Evolutionary conservation across 352 stramenopile species (phyloP).

Genomic region (Pythium periplocum): DNA sequence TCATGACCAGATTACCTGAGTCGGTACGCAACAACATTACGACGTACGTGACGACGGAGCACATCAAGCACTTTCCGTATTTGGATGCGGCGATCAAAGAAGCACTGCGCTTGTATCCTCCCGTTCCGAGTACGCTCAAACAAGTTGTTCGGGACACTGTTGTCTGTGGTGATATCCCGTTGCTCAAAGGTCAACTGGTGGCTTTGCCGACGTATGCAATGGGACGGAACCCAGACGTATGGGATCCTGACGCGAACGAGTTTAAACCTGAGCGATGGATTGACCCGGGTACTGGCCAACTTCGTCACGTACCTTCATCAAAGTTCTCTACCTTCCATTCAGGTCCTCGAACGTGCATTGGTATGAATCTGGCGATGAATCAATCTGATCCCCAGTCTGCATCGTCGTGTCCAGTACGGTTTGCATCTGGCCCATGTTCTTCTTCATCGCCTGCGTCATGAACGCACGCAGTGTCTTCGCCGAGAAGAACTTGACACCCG

Average conservation of each 20-base stretch:
- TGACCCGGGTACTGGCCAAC: conserved; percentile 4
- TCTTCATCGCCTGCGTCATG: conserved; percentile 2
- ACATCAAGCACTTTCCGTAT: conserved; percentile 44
- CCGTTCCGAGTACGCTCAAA: conserved; percentile 54
- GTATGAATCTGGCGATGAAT: conserved; percentile 1
- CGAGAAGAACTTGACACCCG: conserved; percentile 26
- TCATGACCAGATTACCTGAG: conserved; percentile 10
- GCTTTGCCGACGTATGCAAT: conserved; percentile 27
- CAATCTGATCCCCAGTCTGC: background rate
- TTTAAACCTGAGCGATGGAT: conserved; percentile 52
- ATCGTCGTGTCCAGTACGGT: conserved; percentile 6
- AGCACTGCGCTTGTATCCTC: conserved; percentile 51
- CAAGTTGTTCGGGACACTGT: conserved; percentile 47
- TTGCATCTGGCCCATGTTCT: conserved; percentile 14
- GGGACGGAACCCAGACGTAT: conserved; percentile 19
- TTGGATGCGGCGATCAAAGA: conserved; percentile 47
- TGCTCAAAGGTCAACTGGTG: conserved; percentile 17
- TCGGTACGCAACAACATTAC: conserved; percentile 2
- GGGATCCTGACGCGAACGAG: conserved; percentile 36
- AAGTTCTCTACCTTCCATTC: no score
- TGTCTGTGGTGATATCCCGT: conserved; percentile 18
- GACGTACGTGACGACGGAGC: conserved; percentile 30
- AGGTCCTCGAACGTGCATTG: no score
- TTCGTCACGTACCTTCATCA: no score
- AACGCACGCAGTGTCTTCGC: conserved; percentile 13